Conservation (phyloP, 2,329 filamentous ascomycete genomes). For the Lecanicillium sp. region DNA sequence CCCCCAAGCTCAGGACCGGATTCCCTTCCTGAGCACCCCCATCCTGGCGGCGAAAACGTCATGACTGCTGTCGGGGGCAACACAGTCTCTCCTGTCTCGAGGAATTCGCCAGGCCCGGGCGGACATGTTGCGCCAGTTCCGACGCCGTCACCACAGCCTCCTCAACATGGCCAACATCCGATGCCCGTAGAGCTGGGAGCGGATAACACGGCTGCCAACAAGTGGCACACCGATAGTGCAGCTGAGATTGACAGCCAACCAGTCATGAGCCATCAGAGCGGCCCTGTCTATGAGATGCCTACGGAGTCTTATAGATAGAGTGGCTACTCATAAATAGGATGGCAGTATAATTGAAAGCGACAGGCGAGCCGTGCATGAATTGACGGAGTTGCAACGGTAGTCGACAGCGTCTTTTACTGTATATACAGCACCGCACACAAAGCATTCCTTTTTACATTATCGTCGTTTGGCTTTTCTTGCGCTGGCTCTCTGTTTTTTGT, state of each 20-base stretch:
- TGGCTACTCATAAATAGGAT: not conserved
- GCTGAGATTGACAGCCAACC: conserved; percentile 30
- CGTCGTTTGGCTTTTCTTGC: too few relatives aligned
- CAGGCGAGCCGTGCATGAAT: too few relatives aligned
- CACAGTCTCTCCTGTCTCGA: conserved; percentile 1
- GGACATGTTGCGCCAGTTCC: not conserved
- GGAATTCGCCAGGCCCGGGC: conserved; percentile 1
- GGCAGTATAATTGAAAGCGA: not conserved
- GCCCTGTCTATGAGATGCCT: conserved; percentile 35
- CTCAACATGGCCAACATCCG: too few relatives aligned
- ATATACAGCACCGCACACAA: too few relatives aligned
- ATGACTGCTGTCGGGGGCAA: conserved; percentile 9
- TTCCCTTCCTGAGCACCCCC: conserved; percentile 17
- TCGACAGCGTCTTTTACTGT: too few relatives aligned
- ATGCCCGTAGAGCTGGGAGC: conserved; percentile 27
- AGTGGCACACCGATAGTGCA: conserved; percentile 26
- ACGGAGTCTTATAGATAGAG: conserved; percentile 26
- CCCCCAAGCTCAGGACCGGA: conserved; percentile 11
- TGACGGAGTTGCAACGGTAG: too few relatives aligned
- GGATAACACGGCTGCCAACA: conserved; percentile 19
- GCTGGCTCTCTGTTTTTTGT: too few relatives aligned
- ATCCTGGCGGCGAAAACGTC: conserved; percentile 14
- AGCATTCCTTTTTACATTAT: too few relatives aligned
- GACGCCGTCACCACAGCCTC: conserved; percentile 2
- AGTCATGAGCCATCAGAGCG: conserved; percentile 23